Evolutionary conservation across 2,329 filamentous ascomycete genomes (phyloP).

Genomic region (Cladophialophora chaetospira): DNA sequence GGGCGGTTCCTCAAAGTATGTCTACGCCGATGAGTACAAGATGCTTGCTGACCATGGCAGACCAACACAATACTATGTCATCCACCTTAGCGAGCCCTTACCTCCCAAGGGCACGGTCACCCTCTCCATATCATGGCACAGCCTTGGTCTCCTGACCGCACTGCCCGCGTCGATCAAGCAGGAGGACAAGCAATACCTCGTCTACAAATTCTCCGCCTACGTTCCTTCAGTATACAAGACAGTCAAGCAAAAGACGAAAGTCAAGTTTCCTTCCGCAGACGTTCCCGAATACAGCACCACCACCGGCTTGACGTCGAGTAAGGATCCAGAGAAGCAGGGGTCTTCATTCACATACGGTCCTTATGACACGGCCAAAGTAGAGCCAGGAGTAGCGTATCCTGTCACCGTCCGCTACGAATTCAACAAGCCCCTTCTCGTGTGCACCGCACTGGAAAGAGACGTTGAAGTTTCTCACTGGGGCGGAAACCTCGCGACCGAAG

Average conservation of each 20-base stretch:
- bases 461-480: conserved; percentile 98
- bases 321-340: conserved; percentile 79
- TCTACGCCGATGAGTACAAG: conserved; percentile 39
- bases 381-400: conserved; percentile 72
- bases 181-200: conserved; percentile 80
- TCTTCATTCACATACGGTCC: conserved; percentile 86
- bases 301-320: conserved; percentile 55
- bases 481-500: conserved; percentile 92
- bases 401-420: conserved; percentile 89
- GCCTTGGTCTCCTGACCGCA: conserved; percentile 75
- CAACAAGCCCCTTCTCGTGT: conserved; percentile 84
- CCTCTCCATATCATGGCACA: conserved; percentile 80
- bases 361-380: conserved; percentile 68
- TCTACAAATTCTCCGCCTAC: conserved; percentile 84
- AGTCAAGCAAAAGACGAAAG: conserved; percentile 92
- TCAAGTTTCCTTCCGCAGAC: conserved; percentile 79
- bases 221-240: conserved; percentile 80
- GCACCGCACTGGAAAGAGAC: conserved; percentile 79
- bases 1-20: conserved; percentile 56
- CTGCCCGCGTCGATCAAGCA: conserved; percentile 83
- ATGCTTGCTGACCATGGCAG: conserved; percentile 45
- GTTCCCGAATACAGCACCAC: conserved; percentile 85
- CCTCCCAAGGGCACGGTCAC: conserved; percentile 77
- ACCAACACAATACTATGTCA: conserved; percentile 78
- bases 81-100: conserved; percentile 75